phyloP scores from a whole-genome alignment of 148 eudicot genomes.

The Fallopia convolvulus region DNA sequence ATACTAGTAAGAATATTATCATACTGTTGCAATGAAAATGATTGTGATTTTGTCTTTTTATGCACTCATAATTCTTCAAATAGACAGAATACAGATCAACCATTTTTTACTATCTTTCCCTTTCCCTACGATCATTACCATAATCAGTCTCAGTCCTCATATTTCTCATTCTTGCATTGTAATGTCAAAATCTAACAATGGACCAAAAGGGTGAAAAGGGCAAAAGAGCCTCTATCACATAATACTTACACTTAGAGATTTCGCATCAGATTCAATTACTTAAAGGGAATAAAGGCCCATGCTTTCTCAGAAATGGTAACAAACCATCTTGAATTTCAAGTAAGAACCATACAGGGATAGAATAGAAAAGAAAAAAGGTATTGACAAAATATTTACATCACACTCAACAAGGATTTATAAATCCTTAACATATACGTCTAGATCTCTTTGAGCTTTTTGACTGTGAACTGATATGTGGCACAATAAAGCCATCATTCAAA shows the following conservation, averaged over 20 bases:
- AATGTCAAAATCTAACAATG: conserved; percentile 7
- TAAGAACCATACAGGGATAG: background rate
- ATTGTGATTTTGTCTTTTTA: background rate
- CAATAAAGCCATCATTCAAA: conserved; percentile 1
- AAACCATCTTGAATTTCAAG: background rate
- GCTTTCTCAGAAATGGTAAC: background rate
- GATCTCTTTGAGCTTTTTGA: background rate
- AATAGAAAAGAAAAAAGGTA: background rate
- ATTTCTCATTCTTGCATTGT: background rate
- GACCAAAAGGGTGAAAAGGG: background rate
- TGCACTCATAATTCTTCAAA: background rate
- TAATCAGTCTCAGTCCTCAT: background rate
- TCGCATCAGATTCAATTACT: background rate
- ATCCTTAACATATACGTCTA: background rate
- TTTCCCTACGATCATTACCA: background rate
- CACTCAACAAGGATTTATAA: background rate
- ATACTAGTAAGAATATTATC: background rate
- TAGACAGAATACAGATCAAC: background rate
- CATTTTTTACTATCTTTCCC: background rate
- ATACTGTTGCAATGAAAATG: background rate
- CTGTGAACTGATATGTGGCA: conserved; percentile 7
- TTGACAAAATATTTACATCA: background rate
- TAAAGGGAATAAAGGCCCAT: background rate
- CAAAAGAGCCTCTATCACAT: background rate
- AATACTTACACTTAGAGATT: background rate